These are phyloP conservation scores for Diplodia corticola DNA, from an alignment of 2,329 filamentous ascomycete genomes.

Conservation along the genomic window DNA sequence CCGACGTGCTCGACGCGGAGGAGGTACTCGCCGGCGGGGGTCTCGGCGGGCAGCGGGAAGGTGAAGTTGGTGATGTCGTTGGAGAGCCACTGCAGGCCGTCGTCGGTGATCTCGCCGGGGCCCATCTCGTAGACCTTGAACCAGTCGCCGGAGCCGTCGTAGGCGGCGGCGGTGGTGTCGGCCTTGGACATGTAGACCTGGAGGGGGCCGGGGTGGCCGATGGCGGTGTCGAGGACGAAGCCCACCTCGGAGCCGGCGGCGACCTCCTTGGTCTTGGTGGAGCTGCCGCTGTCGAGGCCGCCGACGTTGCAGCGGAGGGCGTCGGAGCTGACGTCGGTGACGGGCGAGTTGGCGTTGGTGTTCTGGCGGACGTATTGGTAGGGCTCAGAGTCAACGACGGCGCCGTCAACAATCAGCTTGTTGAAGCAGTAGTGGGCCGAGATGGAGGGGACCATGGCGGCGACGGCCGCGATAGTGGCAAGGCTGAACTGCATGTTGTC, in stretches of 20 bases:
- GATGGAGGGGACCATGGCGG: slow-evolving; percentile 26
- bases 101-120: slow-evolving; percentile 29
- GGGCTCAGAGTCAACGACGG: slow-evolving; percentile 32
- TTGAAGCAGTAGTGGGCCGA: slow-evolving; percentile 42
- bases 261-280: slow-evolving; percentile 40
- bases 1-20: slow-evolving; percentile 39
- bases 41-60: slow-evolving; percentile 45
- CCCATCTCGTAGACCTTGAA: slow-evolving; percentile 38
- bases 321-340: slow-evolving; percentile 35
- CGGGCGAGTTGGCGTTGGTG: slow-evolving; percentile 36
- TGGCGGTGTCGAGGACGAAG: slow-evolving; percentile 53
- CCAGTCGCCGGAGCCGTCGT: slow-evolving; percentile 63
- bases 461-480: slow-evolving; percentile 31
- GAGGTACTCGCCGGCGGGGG: slow-evolving; percentile 44
- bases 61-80: slow-evolving; percentile 34
- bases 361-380: slow-evolving; percentile 24
- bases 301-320: slow-evolving; percentile 42
- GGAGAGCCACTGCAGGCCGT: slow-evolving; percentile 43
- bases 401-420: slow-evolving; percentile 37
- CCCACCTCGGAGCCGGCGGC: slow-evolving; percentile 46
- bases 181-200: slow-evolving; percentile 48
- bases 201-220: slow-evolving; percentile 44
- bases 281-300: slow-evolving; percentile 32
- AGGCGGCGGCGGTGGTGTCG: slow-evolving; percentile 65
- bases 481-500: slow-evolving; percentile 36